Conservation (phyloP, 768 basidiomycete species). For the Saitozyma podzolica region DNA sequence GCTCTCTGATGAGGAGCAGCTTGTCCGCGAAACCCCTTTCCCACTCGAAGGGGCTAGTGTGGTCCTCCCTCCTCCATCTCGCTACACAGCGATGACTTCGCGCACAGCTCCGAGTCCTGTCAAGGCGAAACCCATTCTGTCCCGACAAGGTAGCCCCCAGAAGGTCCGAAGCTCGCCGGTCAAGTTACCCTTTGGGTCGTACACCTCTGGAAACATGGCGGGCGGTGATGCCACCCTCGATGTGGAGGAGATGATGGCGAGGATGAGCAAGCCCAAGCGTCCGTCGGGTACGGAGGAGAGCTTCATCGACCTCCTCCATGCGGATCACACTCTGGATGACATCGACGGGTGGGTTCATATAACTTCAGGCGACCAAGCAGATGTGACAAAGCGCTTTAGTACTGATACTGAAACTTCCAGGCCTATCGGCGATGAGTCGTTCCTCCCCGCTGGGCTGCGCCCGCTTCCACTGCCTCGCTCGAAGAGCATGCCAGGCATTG, state of each 20-base stretch:
- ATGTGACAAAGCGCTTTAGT: too few species aligned
- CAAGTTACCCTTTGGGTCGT: neutral
- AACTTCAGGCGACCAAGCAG: neutral
- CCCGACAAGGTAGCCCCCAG: too few species aligned
- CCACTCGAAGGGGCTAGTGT: too few species aligned
- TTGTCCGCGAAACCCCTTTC: too few species aligned
- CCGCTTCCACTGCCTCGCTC: slow-evolving; percentile 9
- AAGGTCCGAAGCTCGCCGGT: neutral
- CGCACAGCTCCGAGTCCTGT: too few species aligned
- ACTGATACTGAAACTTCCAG: neutral
- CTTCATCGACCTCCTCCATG: slow-evolving; percentile 38
- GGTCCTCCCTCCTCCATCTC: too few species aligned
- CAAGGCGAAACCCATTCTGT: too few species aligned
- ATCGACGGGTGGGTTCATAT: slow-evolving; percentile 27
- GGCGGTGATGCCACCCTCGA: slow-evolving; percentile 34
- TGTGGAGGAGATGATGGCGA: slow-evolving; percentile 34
- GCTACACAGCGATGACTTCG: too few species aligned
- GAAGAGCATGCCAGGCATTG: slow-evolving; percentile 1
- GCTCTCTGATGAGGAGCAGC: neutral
- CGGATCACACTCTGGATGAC: slow-evolving; percentile 19
- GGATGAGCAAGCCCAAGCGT: slow-evolving; percentile 28
- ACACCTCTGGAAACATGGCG: neutral
- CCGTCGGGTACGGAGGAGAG: slow-evolving; percentile 41
- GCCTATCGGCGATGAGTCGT: slow-evolving; percentile 7
- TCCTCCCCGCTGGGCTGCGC: slow-evolving; percentile 11